Evolutionary conservation across 2,329 filamentous ascomycete species (phyloP).

Genomic region (Colletotrichum plurivorum): DNA sequence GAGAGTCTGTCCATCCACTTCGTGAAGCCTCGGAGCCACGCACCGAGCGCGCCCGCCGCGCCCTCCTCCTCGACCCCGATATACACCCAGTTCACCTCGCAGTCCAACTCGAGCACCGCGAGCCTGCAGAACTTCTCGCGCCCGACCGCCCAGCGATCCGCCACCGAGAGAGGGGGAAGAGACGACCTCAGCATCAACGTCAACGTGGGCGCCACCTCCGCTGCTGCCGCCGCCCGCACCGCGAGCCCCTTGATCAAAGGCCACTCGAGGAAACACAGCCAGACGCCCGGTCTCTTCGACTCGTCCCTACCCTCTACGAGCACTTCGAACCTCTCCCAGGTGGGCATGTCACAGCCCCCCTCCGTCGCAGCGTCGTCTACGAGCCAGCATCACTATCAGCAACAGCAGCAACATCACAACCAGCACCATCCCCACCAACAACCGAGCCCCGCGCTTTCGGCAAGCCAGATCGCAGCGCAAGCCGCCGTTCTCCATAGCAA

Average conservation of each 20-base stretch:
- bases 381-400: conserved; percentile 26
- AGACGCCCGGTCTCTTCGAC: conserved; percentile 84
- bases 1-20: conserved; percentile 59
- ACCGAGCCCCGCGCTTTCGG: conserved; percentile 60
- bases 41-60: conserved; percentile 39
- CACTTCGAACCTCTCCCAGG: conserved; percentile 67
- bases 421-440: conserved; percentile 32
- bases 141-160: conserved; percentile 55
- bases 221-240: conserved; percentile 47
- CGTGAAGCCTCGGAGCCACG: conserved; percentile 58
- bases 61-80: conserved; percentile 50
- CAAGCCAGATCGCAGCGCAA: conserved; percentile 87
- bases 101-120: conserved; percentile 62
- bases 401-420: conserved; percentile 18
- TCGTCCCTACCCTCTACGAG: conserved; percentile 76
- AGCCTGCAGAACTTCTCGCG: conserved; percentile 73
- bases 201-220: conserved; percentile 46
- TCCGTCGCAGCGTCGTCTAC: conserved; percentile 46
- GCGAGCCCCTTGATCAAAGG: conserved; percentile 51
- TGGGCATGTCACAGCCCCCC: conserved; percentile 63
- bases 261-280: conserved; percentile 77
- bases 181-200: conserved; percentile 23
- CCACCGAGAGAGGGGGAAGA: conserved; percentile 25
- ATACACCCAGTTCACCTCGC: conserved; percentile 63
- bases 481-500: conserved; percentile 77